Conservation (phyloP, 345 rosid species). For the Pistacia atlantica region DNA sequence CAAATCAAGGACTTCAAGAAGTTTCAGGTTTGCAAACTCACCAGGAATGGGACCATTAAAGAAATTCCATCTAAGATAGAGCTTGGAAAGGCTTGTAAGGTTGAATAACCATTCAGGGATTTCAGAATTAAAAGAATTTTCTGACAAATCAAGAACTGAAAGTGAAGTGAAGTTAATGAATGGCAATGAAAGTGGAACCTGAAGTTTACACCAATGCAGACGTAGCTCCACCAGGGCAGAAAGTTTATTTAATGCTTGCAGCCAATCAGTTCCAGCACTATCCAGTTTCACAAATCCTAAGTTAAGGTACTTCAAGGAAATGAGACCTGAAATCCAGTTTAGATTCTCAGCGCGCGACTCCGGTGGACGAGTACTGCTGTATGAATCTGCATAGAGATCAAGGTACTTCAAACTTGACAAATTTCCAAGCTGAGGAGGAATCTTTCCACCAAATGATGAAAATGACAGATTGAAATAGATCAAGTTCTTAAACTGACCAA, state of each 20-base stretch:
- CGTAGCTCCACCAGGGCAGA: constrained; percentile 44
- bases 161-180: constrained; percentile 49
- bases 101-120: constrained; percentile 54
- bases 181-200: constrained; percentile 37
- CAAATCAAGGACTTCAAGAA: constrained; percentile 39
- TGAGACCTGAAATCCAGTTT: constrained; percentile 42
- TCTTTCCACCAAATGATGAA: constrained; percentile 26
- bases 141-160: constrained; percentile 54
- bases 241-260: constrained; percentile 35
- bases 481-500: constrained; percentile 26
- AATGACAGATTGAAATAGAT: constrained; percentile 38
- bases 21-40: constrained; percentile 37
- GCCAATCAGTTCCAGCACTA: constrained; percentile 38
- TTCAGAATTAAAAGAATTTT: constrained; percentile 42
- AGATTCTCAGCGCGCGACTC: constrained; percentile 29
- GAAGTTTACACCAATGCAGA: constrained; percentile 31
- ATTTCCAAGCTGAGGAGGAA: constrained; percentile 35
- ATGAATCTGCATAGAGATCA: constrained; percentile 32
- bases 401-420: constrained; percentile 23
- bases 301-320: constrained; percentile 40
- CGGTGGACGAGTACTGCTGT: constrained; percentile 7
- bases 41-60: constrained; percentile 41
- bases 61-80: constrained; percentile 40
- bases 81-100: constrained; percentile 48
- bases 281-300: constrained; percentile 45